Evolutionary conservation across 108 stramenopile genomes (phyloP).

Genomic region (Poteriospumella lacustris): DNA sequence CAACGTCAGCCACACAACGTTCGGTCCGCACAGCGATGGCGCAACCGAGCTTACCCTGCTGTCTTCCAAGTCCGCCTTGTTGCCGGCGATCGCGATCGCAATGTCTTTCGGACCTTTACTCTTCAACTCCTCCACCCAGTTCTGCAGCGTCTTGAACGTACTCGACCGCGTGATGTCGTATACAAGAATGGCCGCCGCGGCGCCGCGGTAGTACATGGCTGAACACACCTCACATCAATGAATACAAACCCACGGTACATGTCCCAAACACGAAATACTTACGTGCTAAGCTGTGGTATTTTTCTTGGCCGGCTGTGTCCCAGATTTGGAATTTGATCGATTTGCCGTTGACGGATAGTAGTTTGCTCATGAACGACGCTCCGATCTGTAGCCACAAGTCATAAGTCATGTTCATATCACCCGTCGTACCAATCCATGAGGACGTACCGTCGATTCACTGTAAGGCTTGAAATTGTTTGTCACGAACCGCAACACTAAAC

Average conservation of each 20-base stretch:
- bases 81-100: conserved; percentile 48
- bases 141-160: conserved; percentile 51
- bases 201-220: conserved; percentile 66
- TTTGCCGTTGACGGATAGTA: conserved; percentile 45
- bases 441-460: conserved; percentile 50
- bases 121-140: conserved; percentile 49
- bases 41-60: conserved; percentile 37
- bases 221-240: not conserved
- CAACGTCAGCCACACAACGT: not conserved
- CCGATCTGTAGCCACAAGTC: not conserved
- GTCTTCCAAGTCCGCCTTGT: conserved; percentile 50
- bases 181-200: conserved; percentile 52
- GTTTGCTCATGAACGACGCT: conserved; percentile 46
- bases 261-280: conserved; percentile 4
- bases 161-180: conserved; percentile 40
- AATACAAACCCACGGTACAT: not conserved
- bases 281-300: conserved; percentile 68
- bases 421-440: too few relatives aligned
- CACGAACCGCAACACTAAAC: conserved; percentile 50
- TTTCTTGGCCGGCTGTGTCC: conserved; percentile 86
- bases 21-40: too few relatives aligned
- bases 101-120: conserved; percentile 45
- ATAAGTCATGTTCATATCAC: not conserved
- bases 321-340: conserved; percentile 66
- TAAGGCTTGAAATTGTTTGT: conserved; percentile 54